Percentiles rank a stretch among this genome's conserved stretches.
Evolutionary conservation across 768 basidiomycete genomes (phyloP).

Genomic region (Piloderma croceum): DNA sequence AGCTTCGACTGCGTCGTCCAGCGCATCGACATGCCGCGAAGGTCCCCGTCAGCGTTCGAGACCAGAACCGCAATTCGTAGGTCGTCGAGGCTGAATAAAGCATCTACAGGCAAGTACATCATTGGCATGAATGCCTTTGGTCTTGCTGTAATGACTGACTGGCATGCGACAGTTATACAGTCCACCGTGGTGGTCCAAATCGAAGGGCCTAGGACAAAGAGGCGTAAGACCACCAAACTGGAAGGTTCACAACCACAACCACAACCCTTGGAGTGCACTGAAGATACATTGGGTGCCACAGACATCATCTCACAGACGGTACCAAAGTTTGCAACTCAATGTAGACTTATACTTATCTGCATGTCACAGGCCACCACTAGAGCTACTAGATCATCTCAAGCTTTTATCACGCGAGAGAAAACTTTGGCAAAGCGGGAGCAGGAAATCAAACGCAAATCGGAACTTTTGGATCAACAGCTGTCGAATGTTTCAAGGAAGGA

Average conservation of each 20-base stretch:
- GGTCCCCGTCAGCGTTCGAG: no score
- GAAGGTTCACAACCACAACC: not conserved
- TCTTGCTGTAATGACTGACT: no score
- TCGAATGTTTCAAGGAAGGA: slow-evolving; percentile 35
- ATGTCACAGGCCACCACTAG: slow-evolving; percentile 25
- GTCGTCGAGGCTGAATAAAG: no score
- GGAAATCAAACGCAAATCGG: slow-evolving; percentile 32
- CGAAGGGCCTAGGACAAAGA: no score
- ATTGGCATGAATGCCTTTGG: no score
- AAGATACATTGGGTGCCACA: slow-evolving; percentile 14
- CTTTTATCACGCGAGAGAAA: slow-evolving; percentile 32
- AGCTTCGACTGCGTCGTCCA: no score
- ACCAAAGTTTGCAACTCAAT: slow-evolving; percentile 5
- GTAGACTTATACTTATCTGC: slow-evolving; percentile 3
- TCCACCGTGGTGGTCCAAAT: no score
- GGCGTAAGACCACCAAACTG: no score
- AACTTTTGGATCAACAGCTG: slow-evolving; percentile 38
- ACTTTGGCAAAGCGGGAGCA: slow-evolving; percentile 33
- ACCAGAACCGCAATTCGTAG: no score
- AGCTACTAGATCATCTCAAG: slow-evolving; percentile 36
- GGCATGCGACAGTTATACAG: no score
- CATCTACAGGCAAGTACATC: no score
- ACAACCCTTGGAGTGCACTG: slow-evolving; percentile 7
- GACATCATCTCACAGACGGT: slow-evolving; percentile 14
- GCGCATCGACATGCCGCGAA: no score